Percentiles rank a stretch among this genome's conserved stretches.
phyloP scores from a whole-genome alignment of 306 rosid genomes.

The Coriaria nepalensis region DNA sequence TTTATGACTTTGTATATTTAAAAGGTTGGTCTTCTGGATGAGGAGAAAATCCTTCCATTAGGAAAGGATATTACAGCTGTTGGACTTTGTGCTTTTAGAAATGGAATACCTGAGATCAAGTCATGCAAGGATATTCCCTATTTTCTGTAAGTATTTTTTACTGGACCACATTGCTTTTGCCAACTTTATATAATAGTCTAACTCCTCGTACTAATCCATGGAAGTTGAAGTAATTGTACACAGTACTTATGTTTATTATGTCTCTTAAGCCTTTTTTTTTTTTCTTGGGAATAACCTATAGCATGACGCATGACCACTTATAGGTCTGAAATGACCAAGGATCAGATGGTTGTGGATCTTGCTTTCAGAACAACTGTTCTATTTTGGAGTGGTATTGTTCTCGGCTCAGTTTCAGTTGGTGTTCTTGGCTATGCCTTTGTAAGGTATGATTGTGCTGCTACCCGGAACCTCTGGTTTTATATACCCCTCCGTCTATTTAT shows the following conservation, averaged over 20 bases:
- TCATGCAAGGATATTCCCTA: constrained; percentile 71
- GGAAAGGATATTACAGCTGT: constrained; percentile 77
- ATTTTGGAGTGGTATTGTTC: constrained; percentile 48
- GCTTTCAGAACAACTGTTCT: constrained; percentile 32
- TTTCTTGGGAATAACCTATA: background rate
- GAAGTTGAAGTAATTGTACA: too few species aligned
- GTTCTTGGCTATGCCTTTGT: constrained; percentile 59
- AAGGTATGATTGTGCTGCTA: constrained; percentile 31
- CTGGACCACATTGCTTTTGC: background rate
- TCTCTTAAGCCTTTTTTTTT: too few species aligned
- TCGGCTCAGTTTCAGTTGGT: constrained; percentile 64
- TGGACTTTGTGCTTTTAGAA: constrained; percentile 47
- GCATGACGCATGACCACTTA: constrained; percentile 16
- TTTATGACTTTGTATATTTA: constrained; percentile 1
- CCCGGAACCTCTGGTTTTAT: background rate
- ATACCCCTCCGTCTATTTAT: background rate
- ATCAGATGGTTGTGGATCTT: constrained; percentile 65
- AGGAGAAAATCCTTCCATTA: constrained; percentile 77
- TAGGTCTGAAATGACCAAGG: constrained; percentile 73
- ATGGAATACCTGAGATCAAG: constrained; percentile 63
- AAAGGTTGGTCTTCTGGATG: constrained; percentile 82
- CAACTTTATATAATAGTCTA: too few species aligned
- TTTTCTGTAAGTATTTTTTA: constrained; percentile 52
- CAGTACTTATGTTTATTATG: too few species aligned
- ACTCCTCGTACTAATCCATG: too few species aligned